A percentile compares a stretch with the other conserved stretches of the same genome.
phyloP scores from a whole-genome alignment of 495 filamentous ascomycete genomes.

The Podospora tetraspora region DNA sequence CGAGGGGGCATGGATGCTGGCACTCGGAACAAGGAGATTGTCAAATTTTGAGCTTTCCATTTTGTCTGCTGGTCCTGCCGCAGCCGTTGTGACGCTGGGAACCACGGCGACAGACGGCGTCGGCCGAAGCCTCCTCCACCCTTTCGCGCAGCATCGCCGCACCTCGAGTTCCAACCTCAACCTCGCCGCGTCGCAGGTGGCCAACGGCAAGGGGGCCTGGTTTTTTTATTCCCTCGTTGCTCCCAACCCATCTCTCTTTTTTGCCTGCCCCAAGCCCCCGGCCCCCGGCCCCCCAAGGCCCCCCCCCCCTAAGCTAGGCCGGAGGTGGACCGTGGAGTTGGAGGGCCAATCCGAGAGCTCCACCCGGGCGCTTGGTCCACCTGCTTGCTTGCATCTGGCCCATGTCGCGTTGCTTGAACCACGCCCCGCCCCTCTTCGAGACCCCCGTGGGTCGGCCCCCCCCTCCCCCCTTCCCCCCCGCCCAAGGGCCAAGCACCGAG shows the following conservation, averaged over 20 bases:
- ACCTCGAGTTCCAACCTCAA: neutral
- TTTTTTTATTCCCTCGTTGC: slow-evolving; percentile 23
- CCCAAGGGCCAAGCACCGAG: no score
- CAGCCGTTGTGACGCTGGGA: neutral
- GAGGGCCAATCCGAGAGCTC: slow-evolving; percentile 14
- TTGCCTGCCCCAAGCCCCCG: neutral
- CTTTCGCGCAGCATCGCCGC: neutral
- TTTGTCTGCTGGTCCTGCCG: neutral
- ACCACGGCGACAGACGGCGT: neutral
- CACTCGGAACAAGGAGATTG: neutral
- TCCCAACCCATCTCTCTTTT: neutral
- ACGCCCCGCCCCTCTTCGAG: slow-evolving; percentile 23
- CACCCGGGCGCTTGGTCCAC: slow-evolving; percentile 36
- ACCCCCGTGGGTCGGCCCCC: slow-evolving; percentile 15
- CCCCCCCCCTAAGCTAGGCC: neutral
- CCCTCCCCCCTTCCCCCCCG: slow-evolving; percentile 12
- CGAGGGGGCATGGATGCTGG: neutral
- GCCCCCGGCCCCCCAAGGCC: neutral
- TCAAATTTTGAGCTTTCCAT: slow-evolving; percentile 2
- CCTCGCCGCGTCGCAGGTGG: neutral
- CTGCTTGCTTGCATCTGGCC: slow-evolving; percentile 25
- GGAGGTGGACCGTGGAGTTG: neutral
- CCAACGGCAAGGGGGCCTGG: slow-evolving; percentile 3
- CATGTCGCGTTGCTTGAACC: slow-evolving; percentile 20
- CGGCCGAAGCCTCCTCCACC: neutral